phyloP scores from a whole-genome alignment of 2,329 filamentous ascomycete genomes.

The Calonectria pauciramosa region DNA sequence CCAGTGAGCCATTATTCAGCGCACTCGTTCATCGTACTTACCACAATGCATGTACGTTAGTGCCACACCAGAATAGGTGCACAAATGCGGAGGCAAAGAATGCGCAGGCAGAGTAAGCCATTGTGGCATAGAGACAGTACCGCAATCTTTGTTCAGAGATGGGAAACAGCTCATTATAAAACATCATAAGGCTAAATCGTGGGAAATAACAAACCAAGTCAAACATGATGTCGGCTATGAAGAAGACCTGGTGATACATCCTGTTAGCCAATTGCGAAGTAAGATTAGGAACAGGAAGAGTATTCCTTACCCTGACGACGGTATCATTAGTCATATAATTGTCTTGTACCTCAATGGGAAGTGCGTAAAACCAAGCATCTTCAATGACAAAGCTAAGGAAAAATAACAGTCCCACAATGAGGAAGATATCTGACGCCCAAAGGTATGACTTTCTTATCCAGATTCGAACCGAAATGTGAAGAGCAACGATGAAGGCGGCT shows the following conservation, averaged over 20 bases:
- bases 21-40: not conserved
- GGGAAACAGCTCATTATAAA: not conserved
- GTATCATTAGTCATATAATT: not conserved
- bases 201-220: not conserved
- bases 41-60: not conserved
- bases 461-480: not conserved
- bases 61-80: not conserved
- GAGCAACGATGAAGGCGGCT: not conserved
- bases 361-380: not conserved
- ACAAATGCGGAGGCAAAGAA: not conserved
- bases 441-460: not conserved
- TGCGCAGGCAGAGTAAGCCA: not conserved
- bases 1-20: not conserved
- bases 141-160: not conserved
- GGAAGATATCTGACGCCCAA: not conserved
- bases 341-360: not conserved
- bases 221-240: not conserved
- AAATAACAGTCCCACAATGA: not conserved
- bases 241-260: not conserved
- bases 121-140: not conserved
- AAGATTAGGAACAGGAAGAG: not conserved
- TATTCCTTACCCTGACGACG: not conserved
- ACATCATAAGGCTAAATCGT: not conserved
- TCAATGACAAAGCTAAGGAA: not conserved
- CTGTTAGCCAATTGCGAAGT: not conserved